Percentiles rank a stretch among this genome's conserved stretches.
Evolutionary conservation across 768 basidiomycete species (phyloP).

Genomic region (Podaxis sp.): DNA sequence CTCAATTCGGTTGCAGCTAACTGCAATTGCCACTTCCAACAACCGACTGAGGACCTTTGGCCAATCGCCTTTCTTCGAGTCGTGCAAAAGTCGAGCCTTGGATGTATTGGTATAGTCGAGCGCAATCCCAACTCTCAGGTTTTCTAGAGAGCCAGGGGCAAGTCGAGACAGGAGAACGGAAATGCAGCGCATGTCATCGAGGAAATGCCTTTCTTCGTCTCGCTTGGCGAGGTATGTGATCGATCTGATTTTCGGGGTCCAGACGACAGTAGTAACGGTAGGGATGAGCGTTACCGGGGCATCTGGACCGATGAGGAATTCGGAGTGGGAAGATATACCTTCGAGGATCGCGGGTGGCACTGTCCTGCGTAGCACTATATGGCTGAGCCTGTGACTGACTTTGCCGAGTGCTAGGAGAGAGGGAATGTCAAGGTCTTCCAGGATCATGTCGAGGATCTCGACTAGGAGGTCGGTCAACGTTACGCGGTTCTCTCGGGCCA

Average conservation of each 20-base stretch:
- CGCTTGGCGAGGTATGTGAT: background rate
- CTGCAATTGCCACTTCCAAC: background rate
- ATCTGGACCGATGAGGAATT: background rate
- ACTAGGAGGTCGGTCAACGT: background rate
- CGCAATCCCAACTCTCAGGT: background rate
- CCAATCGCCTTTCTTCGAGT: background rate
- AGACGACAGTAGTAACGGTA: background rate
- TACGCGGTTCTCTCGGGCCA: background rate
- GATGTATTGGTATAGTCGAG: background rate
- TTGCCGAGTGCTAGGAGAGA: background rate
- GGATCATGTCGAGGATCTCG: background rate
- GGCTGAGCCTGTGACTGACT: background rate
- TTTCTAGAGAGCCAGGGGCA: background rate
- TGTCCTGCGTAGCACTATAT: background rate
- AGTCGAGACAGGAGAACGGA: background rate
- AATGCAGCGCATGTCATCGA: background rate
- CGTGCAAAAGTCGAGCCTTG: background rate
- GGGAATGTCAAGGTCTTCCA: background rate
- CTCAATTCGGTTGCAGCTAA: background rate
- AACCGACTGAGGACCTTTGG: background rate
- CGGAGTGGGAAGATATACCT: background rate
- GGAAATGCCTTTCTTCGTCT: background rate
- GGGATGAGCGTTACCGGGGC: background rate
- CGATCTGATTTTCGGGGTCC: background rate
- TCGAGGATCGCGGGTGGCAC: background rate